Percentiles rank a stretch among this genome's conserved stretches.
These are phyloP conservation scores for Starmerella khaoyaiensis DNA, from an alignment of 805 yeast species.

Conservation along the genomic window DNA sequence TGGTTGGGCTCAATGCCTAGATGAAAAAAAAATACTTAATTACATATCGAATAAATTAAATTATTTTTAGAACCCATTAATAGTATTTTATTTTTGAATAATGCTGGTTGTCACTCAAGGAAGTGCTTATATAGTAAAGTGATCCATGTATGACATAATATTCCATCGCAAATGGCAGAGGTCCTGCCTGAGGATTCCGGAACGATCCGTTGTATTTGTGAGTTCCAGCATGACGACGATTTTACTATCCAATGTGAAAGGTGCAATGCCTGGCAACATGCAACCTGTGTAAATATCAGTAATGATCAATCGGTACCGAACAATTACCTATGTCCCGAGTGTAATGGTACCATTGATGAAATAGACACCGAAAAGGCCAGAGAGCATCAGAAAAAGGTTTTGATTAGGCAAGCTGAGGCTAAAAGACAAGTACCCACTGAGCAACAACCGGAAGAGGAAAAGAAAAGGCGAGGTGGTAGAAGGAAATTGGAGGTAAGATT, in stretches of 20 bases:
- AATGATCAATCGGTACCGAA: conserved; percentile 70
- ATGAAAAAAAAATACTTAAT: too few relatives aligned
- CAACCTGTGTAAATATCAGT: conserved; percentile 70
- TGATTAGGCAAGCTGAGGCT: conserved; percentile 8
- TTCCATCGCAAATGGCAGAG: conserved; percentile 7
- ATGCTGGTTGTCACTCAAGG: too few relatives aligned
- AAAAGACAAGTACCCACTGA: background rate
- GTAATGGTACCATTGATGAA: conserved; percentile 40
- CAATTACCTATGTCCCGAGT: conserved; percentile 62
- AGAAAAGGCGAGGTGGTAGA: background rate
- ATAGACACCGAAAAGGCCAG: conserved; percentile 36
- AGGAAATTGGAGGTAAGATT: conserved; percentile 1
- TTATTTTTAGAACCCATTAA: too few relatives aligned
- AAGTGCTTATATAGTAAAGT: too few relatives aligned
- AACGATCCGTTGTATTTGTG: conserved; percentile 79
- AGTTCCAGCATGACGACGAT: conserved; percentile 81
- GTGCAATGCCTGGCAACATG: conserved; percentile 92
- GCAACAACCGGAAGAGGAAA: conserved; percentile 7
- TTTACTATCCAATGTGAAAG: conserved; percentile 88
- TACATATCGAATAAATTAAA: too few relatives aligned
- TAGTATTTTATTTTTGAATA: too few relatives aligned
- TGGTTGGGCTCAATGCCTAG: too few relatives aligned
- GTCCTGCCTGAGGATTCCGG: conserved; percentile 49
- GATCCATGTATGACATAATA: too few relatives aligned
- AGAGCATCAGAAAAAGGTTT: conserved; percentile 28